Conservation (phyloP, 73 alveolate genomes). For the Vitrella brassicaformis region DNA sequence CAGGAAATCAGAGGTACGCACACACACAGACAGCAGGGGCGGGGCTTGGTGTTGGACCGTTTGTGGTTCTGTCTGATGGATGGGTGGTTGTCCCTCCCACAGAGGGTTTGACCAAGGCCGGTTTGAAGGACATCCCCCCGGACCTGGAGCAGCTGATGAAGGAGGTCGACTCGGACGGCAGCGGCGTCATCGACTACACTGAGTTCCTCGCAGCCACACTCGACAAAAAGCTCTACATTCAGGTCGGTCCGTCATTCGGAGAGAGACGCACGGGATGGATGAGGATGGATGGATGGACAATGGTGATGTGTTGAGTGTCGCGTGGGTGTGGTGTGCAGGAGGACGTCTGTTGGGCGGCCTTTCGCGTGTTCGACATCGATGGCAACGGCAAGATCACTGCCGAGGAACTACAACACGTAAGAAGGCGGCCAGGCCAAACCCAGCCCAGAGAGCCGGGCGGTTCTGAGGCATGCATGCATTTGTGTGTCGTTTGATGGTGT, state of each 20-base stretch:
- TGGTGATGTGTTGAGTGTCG: not conserved
- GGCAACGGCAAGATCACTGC: slow-evolving; percentile 41
- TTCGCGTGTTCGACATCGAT: slow-evolving; percentile 32
- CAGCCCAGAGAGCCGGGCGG: no score
- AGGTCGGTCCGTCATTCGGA: not conserved
- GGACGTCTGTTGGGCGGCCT: slow-evolving; percentile 43
- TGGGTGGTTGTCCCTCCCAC: not conserved
- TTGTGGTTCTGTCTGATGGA: not conserved
- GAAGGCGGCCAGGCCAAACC: no score
- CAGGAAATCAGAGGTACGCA: slow-evolving; percentile 20
- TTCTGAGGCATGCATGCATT: not conserved
- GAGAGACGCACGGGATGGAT: not conserved
- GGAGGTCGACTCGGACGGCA: slow-evolving; percentile 43
- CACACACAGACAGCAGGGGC: no score
- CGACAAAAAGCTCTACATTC: slow-evolving; percentile 8
- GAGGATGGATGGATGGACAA: not conserved
- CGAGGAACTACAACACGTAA: slow-evolving; percentile 7
- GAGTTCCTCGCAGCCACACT: slow-evolving; percentile 38
- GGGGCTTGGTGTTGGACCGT: not conserved
- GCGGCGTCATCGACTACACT: slow-evolving; percentile 42
- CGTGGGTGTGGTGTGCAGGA: slow-evolving; percentile 5
- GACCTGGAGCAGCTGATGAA: slow-evolving; percentile 27
- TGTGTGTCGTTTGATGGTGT: not conserved
- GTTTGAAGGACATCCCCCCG: slow-evolving; percentile 29
- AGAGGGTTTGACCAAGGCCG: slow-evolving; percentile 11